Evolutionary conservation across 2,329 filamentous ascomycete species (phyloP).

Genomic region (Cladosporium sp.): DNA sequence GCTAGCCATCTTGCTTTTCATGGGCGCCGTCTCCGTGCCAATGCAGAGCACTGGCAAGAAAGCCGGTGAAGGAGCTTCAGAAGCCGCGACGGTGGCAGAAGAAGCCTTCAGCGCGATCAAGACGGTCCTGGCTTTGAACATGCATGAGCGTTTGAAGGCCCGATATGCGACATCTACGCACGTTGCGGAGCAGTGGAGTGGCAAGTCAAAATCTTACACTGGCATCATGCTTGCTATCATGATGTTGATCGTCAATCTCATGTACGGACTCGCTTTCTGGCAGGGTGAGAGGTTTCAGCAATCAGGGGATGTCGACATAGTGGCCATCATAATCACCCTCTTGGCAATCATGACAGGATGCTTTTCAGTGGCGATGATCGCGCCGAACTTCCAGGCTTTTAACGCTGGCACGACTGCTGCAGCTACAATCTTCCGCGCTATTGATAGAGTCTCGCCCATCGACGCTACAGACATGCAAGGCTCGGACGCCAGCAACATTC

Average conservation of each 20-base stretch:
- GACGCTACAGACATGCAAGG: constrained; percentile 66
- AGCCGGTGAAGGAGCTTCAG: constrained; percentile 68
- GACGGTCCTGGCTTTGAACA: constrained; percentile 83
- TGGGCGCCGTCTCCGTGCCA: constrained; percentile 65
- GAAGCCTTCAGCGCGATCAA: constrained; percentile 87
- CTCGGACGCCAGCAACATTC: constrained; percentile 60
- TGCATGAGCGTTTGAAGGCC: constrained; percentile 74
- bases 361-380: constrained; percentile 21
- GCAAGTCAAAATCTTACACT: constrained; percentile 44
- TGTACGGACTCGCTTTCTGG: constrained; percentile 39
- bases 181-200: constrained; percentile 66
- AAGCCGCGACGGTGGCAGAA: constrained; percentile 77
- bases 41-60: constrained; percentile 73
- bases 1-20: constrained; percentile 64
- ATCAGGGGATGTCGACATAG: constrained; percentile 56
- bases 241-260: constrained; percentile 70
- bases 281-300: constrained; percentile 70
- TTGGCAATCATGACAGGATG: constrained; percentile 31
- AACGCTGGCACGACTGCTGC: constrained; percentile 77
- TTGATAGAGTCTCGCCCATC: constrained; percentile 75
- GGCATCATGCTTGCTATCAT: constrained; percentile 67
- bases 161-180: constrained; percentile 71
- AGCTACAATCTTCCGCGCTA: constrained; percentile 82
- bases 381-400: constrained; percentile 64
- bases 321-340: constrained; percentile 66